A percentile compares a stretch with the other conserved stretches of the same genome.
phyloP scores from a whole-genome alignment of 2,329 filamentous ascomycete species.

The Dendryphion nanum region DNA sequence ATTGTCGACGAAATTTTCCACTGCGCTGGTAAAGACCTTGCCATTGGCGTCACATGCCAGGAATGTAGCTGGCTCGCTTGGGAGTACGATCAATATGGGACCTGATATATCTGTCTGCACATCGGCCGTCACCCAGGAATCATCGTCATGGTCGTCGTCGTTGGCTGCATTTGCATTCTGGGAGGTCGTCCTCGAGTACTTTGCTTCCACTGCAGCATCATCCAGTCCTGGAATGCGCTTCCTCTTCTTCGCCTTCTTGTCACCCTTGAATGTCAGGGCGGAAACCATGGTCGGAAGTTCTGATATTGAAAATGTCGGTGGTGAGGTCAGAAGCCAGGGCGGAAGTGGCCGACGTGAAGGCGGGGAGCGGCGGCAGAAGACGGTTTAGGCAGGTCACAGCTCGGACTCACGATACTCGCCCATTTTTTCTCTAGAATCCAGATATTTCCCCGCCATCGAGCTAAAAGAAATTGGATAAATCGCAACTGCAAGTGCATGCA shows the following conservation, averaged over 20 bases:
- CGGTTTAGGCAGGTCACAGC: conserved; percentile 27
- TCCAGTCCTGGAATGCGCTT: conserved; percentile 65
- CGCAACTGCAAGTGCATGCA: not conserved
- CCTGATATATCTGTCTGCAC: conserved; percentile 71
- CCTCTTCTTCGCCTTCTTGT: conserved; percentile 91
- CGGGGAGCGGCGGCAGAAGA: conserved; percentile 20
- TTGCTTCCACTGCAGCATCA: conserved; percentile 32
- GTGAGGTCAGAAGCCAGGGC: conserved; percentile 1
- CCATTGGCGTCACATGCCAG: conserved; percentile 84
- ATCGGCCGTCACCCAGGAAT: conserved; percentile 90
- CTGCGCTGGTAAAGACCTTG: conserved; percentile 74
- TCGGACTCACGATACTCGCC: conserved; percentile 3
- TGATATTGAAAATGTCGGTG: conserved; percentile 7
- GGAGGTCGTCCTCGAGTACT: conserved; percentile 32
- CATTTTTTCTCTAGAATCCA: no score
- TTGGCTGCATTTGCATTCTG: conserved; percentile 29
- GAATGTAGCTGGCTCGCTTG: conserved; percentile 69
- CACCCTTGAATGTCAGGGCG: conserved; percentile 91
- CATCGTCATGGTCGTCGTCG: conserved; percentile 63
- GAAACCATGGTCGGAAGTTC: conserved; percentile 56
- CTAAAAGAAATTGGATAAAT: not conserved
- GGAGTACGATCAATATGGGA: conserved; percentile 78
- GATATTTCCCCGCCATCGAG: no score
- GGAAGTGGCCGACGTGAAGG: conserved; percentile 19
- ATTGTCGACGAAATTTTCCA: conserved; percentile 87